A percentile compares a stretch with the other conserved stretches of the same genome.
Conservation (phyloP, 495 filamentous ascomycete genomes). For the Achaetomiella virescens region DNA sequence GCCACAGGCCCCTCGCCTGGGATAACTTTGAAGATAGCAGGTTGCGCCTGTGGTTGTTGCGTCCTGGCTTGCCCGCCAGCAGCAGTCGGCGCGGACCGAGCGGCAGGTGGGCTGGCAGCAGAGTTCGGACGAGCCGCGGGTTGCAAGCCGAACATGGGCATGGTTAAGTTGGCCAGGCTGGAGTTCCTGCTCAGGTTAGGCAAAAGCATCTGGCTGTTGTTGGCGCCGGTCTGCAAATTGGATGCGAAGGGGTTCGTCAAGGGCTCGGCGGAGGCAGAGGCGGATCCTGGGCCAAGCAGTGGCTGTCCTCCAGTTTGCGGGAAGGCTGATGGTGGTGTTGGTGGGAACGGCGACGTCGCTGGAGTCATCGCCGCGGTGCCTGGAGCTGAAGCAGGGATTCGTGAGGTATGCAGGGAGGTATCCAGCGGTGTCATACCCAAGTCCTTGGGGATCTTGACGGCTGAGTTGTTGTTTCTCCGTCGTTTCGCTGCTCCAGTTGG, state of each 20-base stretch:
- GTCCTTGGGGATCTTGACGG: conserved; percentile 58
- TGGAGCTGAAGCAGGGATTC: conserved; percentile 28
- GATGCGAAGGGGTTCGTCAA: conserved; percentile 46
- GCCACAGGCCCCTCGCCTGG: conserved; percentile 72
- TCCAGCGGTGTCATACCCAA: conserved; percentile 77
- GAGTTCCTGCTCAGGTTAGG: conserved; percentile 47
- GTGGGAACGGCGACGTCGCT: conserved; percentile 38
- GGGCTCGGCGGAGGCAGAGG: conserved; percentile 10
- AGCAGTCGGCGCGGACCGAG: conserved; percentile 38
- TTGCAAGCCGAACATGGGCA: conserved; percentile 59
- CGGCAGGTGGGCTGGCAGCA: conserved; percentile 41
- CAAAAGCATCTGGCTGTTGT: conserved; percentile 42
- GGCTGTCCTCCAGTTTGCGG: conserved; percentile 32
- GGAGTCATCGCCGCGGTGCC: conserved; percentile 33
- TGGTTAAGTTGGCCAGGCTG: conserved; percentile 51
- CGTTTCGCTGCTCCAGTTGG: conserved; percentile 47
- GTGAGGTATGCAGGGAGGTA: conserved; percentile 28
- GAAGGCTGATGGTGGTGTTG: conserved; percentile 31
- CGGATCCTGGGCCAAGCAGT: conserved; percentile 23
- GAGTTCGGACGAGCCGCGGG: conserved; percentile 55
- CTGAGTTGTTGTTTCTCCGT: conserved; percentile 62
- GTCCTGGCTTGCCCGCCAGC: neutral
- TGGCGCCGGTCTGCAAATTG: conserved; percentile 59
- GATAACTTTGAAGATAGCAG: conserved; percentile 54
- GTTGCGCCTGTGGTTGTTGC: neutral